phyloP scores from a whole-genome alignment of 495 filamentous ascomycete species.

The Penicillium chermesinum region DNA sequence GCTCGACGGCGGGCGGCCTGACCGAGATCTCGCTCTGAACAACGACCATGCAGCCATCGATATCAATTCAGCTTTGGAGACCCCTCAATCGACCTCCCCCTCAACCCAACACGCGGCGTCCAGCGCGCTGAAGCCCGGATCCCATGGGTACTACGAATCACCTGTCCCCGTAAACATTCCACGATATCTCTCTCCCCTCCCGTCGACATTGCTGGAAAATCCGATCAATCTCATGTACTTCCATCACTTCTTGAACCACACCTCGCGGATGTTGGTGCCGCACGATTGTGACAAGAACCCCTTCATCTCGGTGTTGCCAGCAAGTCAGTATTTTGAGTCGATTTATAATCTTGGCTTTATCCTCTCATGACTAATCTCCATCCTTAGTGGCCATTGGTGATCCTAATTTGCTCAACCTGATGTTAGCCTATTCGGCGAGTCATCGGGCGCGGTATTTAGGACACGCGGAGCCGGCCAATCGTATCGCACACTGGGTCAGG shows the following conservation, averaged over 20 bases:
- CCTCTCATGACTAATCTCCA: slow-evolving; percentile 13
- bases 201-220: slow-evolving; percentile 61
- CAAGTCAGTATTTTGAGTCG: slow-evolving; percentile 45
- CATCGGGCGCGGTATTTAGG: slow-evolving; percentile 73
- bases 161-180: slow-evolving; percentile 66
- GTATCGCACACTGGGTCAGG: slow-evolving; percentile 74
- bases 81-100: slow-evolving; percentile 3
- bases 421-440: slow-evolving; percentile 77
- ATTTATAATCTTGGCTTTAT: neutral
- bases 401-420: slow-evolving; percentile 65
- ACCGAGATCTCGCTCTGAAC: slow-evolving; percentile 63
- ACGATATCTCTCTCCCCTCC: slow-evolving; percentile 59
- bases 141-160: slow-evolving; percentile 59
- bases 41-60: slow-evolving; percentile 57
- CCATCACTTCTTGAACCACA: slow-evolving; percentile 79
- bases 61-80: slow-evolving; percentile 35
- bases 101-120: neutral
- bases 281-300: slow-evolving; percentile 73
- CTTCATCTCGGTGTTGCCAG: slow-evolving; percentile 64
- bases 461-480: slow-evolving; percentile 68
- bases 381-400: slow-evolving; percentile 59
- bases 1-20: slow-evolving; percentile 61
- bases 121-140: slow-evolving; percentile 10
- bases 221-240: slow-evolving; percentile 74
- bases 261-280: slow-evolving; percentile 66